Conservation (phyloP, 257 asterid genomes). For the Echites panduratus region DNA sequence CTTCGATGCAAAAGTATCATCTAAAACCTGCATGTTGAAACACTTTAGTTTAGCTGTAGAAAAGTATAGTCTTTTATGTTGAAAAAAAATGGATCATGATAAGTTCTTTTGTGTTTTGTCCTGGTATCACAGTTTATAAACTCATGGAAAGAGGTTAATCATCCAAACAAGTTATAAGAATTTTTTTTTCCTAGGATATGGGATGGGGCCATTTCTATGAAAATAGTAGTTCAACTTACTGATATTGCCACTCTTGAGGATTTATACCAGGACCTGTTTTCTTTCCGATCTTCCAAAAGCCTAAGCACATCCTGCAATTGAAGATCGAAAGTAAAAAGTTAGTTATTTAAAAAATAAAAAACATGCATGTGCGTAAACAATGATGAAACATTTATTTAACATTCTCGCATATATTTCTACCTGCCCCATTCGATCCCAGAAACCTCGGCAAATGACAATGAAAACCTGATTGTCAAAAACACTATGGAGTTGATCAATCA, state of each 20-base stretch:
- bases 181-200: background rate
- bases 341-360: too few species aligned
- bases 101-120: background rate
- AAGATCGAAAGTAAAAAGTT: background rate
- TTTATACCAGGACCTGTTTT: slow-evolving; percentile 72
- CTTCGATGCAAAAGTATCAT: slow-evolving; percentile 77
- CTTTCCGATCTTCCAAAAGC: slow-evolving; percentile 68
- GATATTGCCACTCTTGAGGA: slow-evolving; percentile 75
- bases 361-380: background rate
- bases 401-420: slow-evolving; percentile 19
- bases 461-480: slow-evolving; percentile 71
- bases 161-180: background rate
- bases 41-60: background rate
- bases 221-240: slow-evolving; percentile 38
- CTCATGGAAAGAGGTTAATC: background rate
- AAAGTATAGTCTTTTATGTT: background rate
- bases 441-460: slow-evolving; percentile 62
- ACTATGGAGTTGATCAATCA: slow-evolving; percentile 53
- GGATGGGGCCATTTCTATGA: background rate
- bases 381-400: background rate
- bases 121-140: background rate
- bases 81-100: background rate
- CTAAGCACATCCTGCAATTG: slow-evolving; percentile 63
- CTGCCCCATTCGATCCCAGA: slow-evolving; percentile 99
- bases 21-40: slow-evolving; percentile 46